Conservation (phyloP, 805 yeast genomes). For the Torulaspora gathmanii region DNA sequence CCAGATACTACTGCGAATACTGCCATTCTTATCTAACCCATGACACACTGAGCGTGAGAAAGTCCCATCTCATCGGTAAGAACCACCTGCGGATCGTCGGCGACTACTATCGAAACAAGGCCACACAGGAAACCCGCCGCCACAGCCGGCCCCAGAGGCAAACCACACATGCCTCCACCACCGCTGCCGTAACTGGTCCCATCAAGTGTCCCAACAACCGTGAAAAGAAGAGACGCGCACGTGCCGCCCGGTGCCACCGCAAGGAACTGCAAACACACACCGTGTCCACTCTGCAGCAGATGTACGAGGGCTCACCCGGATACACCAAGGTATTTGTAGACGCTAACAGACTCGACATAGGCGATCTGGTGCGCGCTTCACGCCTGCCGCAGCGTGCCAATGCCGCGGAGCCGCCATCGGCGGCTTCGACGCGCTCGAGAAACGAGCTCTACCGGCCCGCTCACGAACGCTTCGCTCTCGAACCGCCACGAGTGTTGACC, state of each 20-base stretch:
- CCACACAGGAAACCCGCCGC: conserved; percentile 5
- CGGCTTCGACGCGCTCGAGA: conserved; percentile 7
- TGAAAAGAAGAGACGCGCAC: conserved; percentile 7
- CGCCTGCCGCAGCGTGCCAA: conserved; percentile 32
- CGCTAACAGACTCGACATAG: conserved; percentile 28
- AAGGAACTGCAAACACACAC: conserved; percentile 16
- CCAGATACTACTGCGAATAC: conserved; percentile 76
- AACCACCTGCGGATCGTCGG: conserved; percentile 69
- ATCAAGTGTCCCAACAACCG: conserved; percentile 8
- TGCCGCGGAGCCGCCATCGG: conserved; percentile 1
- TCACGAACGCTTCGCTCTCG: conserved; percentile 3
- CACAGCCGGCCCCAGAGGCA: neutral
- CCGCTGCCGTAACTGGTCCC: neutral
- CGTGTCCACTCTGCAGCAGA: conserved; percentile 3
- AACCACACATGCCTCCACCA: neutral
- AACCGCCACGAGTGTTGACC: conserved; percentile 19
- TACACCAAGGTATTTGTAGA: conserved; percentile 29
- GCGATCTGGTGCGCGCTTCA: conserved; percentile 22
- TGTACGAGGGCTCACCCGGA: conserved; percentile 34
- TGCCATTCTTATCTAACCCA: conserved; percentile 81
- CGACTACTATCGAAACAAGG: conserved; percentile 60
- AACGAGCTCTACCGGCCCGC: conserved; percentile 6
- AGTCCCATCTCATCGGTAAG: conserved; percentile 71
- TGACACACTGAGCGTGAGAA: conserved; percentile 81
- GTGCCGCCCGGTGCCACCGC: conserved; percentile 10